A percentile compares a stretch with the other conserved stretches of the same genome.
These are phyloP conservation scores for Phalaenopsis aphrodite DNA, from an alignment of 106 monocot species.

Conservation along the genomic window DNA sequence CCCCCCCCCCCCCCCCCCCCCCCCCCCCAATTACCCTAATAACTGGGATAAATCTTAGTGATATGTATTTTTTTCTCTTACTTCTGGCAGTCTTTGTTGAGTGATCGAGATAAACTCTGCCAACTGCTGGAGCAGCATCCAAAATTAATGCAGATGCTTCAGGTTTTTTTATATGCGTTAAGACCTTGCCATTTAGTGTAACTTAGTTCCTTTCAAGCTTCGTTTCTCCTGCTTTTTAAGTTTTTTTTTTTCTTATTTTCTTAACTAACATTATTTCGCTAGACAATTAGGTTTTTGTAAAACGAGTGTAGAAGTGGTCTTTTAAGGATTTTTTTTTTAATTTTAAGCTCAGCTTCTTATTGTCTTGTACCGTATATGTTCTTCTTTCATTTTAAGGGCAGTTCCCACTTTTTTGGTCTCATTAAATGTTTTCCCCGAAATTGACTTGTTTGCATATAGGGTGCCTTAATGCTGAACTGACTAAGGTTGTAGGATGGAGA, in stretches of 20 bases:
- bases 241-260: not conserved
- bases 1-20: too few relatives aligned
- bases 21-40: not conserved
- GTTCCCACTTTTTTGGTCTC: not conserved
- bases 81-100: conserved; percentile 64
- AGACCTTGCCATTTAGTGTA: not conserved
- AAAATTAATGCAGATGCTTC: conserved; percentile 98
- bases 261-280: not conserved
- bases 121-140: conserved; percentile 91
- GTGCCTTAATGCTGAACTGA: not conserved
- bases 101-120: conserved; percentile 92
- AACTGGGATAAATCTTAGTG: conserved; percentile 1
- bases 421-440: not conserved
- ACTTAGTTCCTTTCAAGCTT: not conserved
- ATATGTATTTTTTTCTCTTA: not conserved
- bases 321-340: not conserved
- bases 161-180: conserved; percentile 46
- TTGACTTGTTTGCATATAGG: not conserved
- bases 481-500: too few relatives aligned
- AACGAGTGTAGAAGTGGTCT: not conserved
- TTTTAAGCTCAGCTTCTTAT: not conserved
- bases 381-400: not conserved
- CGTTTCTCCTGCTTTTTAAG: not conserved
- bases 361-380: not conserved
- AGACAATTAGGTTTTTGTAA: not conserved